Percentiles rank a stretch among this genome's conserved stretches.
Evolutionary conservation across 2,329 filamentous ascomycete species (phyloP).

Genomic region (Epicoccum nigrum): DNA sequence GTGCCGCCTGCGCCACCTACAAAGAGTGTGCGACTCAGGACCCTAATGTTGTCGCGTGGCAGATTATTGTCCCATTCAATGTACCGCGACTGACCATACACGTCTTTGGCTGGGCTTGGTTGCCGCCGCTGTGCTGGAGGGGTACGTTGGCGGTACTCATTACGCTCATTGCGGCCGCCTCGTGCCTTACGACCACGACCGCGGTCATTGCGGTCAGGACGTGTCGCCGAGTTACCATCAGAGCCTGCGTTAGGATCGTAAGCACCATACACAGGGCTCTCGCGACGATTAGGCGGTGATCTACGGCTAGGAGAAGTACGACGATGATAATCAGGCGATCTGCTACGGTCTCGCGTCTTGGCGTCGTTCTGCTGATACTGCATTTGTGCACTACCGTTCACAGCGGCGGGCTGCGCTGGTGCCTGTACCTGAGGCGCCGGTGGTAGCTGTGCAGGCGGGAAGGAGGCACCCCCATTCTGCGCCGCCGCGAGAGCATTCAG

Average conservation of each 20-base stretch:
- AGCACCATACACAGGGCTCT: constrained; percentile 73
- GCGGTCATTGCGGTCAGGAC: constrained; percentile 59
- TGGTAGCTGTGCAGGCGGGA: constrained; percentile 36
- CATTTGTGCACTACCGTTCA: constrained; percentile 21
- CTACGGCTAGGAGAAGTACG: constrained; percentile 60
- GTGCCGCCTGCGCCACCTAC: constrained; percentile 82
- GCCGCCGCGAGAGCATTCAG: constrained; percentile 38
- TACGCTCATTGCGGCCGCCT: constrained; percentile 53
- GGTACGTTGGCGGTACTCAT: constrained; percentile 85
- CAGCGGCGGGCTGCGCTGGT: constrained; percentile 22
- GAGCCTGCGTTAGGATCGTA: constrained; percentile 68
- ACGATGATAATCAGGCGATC: constrained; percentile 69
- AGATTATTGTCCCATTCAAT: constrained; percentile 79
- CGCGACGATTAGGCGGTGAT: constrained; percentile 66
- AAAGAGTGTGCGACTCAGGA: constrained; percentile 92
- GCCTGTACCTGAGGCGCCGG: constrained; percentile 22
- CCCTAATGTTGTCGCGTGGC: constrained; percentile 75
- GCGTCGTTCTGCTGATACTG: constrained; percentile 40
- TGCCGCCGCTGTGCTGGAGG: constrained; percentile 71
- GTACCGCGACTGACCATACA: constrained; percentile 65
- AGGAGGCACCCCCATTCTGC: constrained; percentile 30
- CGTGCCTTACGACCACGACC: constrained; percentile 58
- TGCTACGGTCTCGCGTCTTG: constrained; percentile 52
- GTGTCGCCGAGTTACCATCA: constrained; percentile 65
- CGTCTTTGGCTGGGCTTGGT: constrained; percentile 58